phyloP scores from a whole-genome alignment of 768 basidiomycete genomes.

The Candolleomyces eurysporus region DNA sequence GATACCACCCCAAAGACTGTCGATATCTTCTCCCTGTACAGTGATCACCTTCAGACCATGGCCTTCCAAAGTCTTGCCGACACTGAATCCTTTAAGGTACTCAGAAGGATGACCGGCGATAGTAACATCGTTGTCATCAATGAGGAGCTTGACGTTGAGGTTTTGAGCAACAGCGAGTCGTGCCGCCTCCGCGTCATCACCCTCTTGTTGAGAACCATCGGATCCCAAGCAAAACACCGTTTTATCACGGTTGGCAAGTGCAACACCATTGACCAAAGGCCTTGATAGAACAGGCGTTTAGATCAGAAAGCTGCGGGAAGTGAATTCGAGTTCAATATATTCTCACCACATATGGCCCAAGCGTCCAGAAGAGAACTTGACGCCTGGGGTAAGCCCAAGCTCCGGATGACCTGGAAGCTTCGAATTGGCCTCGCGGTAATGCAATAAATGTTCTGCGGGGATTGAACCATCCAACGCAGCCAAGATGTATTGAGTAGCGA shows the following conservation, averaged over 20 bases:
- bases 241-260: constrained; percentile 76
- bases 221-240: constrained; percentile 82
- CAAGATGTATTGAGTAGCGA: constrained; percentile 86
- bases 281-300: constrained; percentile 22
- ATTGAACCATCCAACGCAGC: constrained; percentile 73
- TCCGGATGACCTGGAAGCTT: constrained; percentile 90
- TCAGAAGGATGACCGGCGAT: constrained; percentile 90
- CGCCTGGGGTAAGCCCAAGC: constrained; percentile 85
- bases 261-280: constrained; percentile 82
- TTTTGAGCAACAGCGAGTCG: constrained; percentile 80
- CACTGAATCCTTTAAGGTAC: constrained; percentile 77
- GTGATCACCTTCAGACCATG: constrained; percentile 78
- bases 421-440: constrained; percentile 84
- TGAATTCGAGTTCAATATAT: neutral
- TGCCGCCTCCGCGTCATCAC: constrained; percentile 88
- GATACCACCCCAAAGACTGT: constrained; percentile 71
- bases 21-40: constrained; percentile 77
- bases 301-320: neutral
- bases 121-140: constrained; percentile 91
- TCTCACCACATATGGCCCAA: constrained; percentile 83
- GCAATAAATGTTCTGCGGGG: constrained; percentile 73
- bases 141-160: constrained; percentile 81
- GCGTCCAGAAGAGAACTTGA: constrained; percentile 93
- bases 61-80: constrained; percentile 71
- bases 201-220: constrained; percentile 90